A percentile compares a stretch with the other conserved stretches of the same genome.
Conservation (phyloP, 441 rosid species). For the Arabidopsis hybrid region DNA sequence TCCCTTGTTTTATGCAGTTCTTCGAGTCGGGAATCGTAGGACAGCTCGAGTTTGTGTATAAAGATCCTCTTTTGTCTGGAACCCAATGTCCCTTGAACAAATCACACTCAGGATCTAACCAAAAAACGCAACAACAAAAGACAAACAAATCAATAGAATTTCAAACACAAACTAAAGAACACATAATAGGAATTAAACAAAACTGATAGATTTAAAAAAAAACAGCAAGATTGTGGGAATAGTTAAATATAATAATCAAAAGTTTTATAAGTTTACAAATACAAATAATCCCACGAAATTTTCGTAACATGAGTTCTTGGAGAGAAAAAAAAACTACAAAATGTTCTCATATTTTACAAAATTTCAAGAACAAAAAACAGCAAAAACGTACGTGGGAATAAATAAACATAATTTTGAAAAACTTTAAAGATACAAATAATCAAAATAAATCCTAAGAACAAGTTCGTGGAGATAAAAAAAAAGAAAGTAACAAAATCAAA, state of each 20-base stretch:
- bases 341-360: not conserved
- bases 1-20: constrained; percentile 78
- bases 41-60: constrained; percentile 73
- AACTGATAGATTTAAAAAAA: not conserved
- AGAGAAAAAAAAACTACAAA: not conserved
- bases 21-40: constrained; percentile 68
- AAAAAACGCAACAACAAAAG: constrained; percentile 14
- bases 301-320: not conserved
- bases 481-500: not conserved
- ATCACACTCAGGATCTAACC: constrained; percentile 57
- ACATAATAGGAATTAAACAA: not conserved
- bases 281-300: not conserved
- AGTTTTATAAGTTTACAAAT: not conserved
- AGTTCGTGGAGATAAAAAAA: not conserved
- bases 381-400: not conserved
- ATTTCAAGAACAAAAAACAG: not conserved
- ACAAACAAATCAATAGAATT: constrained; percentile 12
- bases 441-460: too few species aligned
- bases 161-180: not conserved
- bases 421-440: not conserved
- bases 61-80: constrained; percentile 57
- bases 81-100: constrained; percentile 75
- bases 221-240: not conserved
- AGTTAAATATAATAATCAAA: not conserved
- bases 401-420: not conserved